phyloP scores from a whole-genome alignment of 306 rosid genomes.

The Clitoria ternatea region DNA sequence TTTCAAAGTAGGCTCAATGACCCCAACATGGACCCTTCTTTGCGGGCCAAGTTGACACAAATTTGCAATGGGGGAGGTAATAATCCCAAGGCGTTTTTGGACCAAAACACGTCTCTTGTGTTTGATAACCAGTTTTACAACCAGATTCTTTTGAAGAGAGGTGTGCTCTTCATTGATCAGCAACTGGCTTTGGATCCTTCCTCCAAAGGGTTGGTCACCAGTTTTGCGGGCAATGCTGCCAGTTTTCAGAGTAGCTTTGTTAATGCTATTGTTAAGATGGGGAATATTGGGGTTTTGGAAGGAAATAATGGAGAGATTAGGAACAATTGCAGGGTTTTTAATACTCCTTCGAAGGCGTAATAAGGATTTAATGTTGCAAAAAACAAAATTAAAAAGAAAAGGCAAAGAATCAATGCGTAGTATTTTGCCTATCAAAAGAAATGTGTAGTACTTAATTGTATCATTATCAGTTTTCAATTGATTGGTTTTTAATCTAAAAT shows the following conservation, averaged over 20 bases:
- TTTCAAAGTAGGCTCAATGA: constrained; percentile 32
- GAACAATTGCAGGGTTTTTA: constrained; percentile 45
- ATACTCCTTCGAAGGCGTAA: background rate
- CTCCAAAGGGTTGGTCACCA: constrained; percentile 18
- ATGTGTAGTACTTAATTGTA: too few relatives aligned
- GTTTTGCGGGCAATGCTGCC: constrained; percentile 28
- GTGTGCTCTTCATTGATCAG: constrained; percentile 48
- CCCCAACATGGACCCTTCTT: constrained; percentile 35
- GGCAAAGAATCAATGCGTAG: too few relatives aligned
- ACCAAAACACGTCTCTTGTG: constrained; percentile 37
- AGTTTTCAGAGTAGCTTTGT: constrained; percentile 35
- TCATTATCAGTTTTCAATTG: too few relatives aligned
- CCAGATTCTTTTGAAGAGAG: constrained; percentile 29
- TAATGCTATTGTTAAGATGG: constrained; percentile 45
- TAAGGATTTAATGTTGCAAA: too few relatives aligned
- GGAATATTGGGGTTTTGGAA: constrained; percentile 31
- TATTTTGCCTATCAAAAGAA: too few relatives aligned
- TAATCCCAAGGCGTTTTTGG: constrained; percentile 37
- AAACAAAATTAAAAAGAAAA: too few relatives aligned
- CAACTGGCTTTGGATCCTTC: constrained; percentile 36
- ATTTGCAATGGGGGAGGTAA: too few relatives aligned
- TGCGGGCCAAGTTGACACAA: constrained; percentile 17
- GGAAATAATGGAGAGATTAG: constrained; percentile 47
- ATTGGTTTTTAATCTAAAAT: too few relatives aligned
- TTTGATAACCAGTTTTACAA: constrained; percentile 45